Percentiles rank a stretch among this genome's conserved stretches.
Evolutionary conservation across 2,329 filamentous ascomycete species (phyloP).

Genomic region (Paraconiothyrium brasiliense): DNA sequence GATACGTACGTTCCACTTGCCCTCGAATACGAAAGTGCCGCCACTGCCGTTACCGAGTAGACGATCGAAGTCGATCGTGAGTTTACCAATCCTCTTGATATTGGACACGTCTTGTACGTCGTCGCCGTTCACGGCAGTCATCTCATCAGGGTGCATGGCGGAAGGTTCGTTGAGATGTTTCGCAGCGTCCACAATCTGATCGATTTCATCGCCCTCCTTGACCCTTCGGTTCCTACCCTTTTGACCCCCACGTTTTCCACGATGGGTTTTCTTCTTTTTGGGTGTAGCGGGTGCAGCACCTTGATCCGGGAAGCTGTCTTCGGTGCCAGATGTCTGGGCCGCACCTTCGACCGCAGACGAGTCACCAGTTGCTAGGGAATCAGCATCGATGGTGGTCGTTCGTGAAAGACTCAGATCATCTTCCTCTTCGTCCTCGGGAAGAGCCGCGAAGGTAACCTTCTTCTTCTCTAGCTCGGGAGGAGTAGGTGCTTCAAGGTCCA

Average conservation of each 20-base stretch:
- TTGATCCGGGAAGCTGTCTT: slow-evolving; percentile 34
- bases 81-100: slow-evolving; percentile 67
- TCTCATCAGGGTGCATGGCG: slow-evolving; percentile 50
- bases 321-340: slow-evolving; percentile 20
- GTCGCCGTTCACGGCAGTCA: slow-evolving; percentile 51
- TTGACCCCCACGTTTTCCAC: slow-evolving; percentile 59
- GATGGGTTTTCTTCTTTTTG: slow-evolving; percentile 61
- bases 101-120: slow-evolving; percentile 58
- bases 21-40: slow-evolving; percentile 94
- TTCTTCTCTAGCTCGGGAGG: slow-evolving; percentile 39
- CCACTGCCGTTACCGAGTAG: slow-evolving; percentile 83
- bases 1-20: slow-evolving; percentile 75
- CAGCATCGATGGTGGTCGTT: slow-evolving; percentile 43
- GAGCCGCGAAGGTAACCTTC: slow-evolving; percentile 42
- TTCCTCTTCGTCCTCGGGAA: slow-evolving; percentile 46
- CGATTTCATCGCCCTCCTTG: slow-evolving; percentile 48
- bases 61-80: slow-evolving; percentile 67
- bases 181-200: slow-evolving; percentile 52
- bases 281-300: slow-evolving; percentile 36
- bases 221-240: slow-evolving; percentile 55
- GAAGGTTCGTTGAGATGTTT: slow-evolving; percentile 47
- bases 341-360: slow-evolving; percentile 19
- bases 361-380: slow-evolving; percentile 24
- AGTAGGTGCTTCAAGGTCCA: slow-evolving; percentile 18
- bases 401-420: slow-evolving; percentile 44